phyloP scores from a whole-genome alignment of 306 rosid species.

The Vigna trinervia region DNA sequence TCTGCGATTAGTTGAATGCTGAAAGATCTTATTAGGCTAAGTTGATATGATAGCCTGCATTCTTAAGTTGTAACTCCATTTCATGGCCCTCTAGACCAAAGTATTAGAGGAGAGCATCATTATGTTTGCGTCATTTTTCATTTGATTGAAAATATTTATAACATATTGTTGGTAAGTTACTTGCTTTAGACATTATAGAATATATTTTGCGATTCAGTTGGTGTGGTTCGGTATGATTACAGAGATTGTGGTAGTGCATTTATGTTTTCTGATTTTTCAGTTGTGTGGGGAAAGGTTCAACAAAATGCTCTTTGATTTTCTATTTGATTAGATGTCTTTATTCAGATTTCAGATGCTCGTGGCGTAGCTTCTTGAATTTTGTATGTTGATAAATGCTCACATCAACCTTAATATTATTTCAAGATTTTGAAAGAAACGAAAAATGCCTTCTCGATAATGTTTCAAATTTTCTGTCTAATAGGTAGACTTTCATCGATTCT shows the following conservation, averaged over 20 bases:
- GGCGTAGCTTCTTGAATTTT: slow-evolving; percentile 34
- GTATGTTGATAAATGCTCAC: slow-evolving; percentile 13
- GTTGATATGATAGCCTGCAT: not conserved
- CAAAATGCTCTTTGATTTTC: not conserved
- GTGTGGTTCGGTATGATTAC: not conserved
- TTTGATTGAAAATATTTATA: slow-evolving; percentile 10
- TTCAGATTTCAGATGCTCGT: too few relatives aligned
- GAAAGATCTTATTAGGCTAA: slow-evolving; percentile 16
- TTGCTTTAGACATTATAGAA: slow-evolving; percentile 20
- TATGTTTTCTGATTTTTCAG: not conserved
- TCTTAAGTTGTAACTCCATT: not conserved
- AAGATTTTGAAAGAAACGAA: not conserved
- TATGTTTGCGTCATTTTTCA: slow-evolving; percentile 19
- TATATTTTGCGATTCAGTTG: slow-evolving; percentile 21
- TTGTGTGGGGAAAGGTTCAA: not conserved
- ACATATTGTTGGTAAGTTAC: not conserved
- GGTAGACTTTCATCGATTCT: slow-evolving; percentile 67
- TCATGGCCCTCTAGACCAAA: slow-evolving; percentile 1
- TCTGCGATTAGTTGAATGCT: not conserved
- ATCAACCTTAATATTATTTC: not conserved
- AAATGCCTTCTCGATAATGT: slow-evolving; percentile 32
- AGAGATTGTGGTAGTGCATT: not conserved
- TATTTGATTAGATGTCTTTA: not conserved
- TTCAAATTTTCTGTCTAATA: slow-evolving; percentile 46
- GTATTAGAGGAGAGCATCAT: slow-evolving; percentile 1